Conservation (phyloP, 1,284 basidiomycete genomes). For the Cryptococcus sp. region DNA sequence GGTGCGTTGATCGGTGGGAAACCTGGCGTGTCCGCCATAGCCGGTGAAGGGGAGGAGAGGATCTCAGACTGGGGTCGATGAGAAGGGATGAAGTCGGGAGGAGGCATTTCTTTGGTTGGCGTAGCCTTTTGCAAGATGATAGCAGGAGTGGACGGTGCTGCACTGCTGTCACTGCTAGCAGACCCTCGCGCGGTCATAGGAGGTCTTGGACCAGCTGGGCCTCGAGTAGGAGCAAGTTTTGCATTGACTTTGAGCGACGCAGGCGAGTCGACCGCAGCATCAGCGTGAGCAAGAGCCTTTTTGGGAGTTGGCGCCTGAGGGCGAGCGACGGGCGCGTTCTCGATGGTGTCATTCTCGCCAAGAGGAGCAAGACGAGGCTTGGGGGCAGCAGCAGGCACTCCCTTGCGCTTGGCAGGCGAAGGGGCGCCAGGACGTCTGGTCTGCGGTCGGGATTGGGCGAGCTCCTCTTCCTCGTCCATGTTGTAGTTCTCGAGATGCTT, state of each 20-base stretch:
- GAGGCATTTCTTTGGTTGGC: constrained; percentile 45
- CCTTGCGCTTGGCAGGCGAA: constrained; percentile 41
- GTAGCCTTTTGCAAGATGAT: constrained; percentile 56
- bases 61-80: constrained; percentile 36
- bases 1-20: constrained; percentile 50
- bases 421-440: constrained; percentile 15
- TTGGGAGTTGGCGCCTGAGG: constrained; percentile 52
- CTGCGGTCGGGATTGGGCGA: constrained; percentile 28
- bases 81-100: constrained; percentile 25
- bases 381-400: constrained; percentile 14
- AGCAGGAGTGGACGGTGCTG: constrained; percentile 37
- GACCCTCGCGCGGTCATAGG: constrained; percentile 30
- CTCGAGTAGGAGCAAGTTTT: constrained; percentile 30
- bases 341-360: constrained; percentile 44
- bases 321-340: constrained; percentile 35
- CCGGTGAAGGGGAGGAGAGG: constrained; percentile 12
- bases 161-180: constrained; percentile 13
- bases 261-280: constrained; percentile 19
- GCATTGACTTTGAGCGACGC: constrained; percentile 12
- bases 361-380: constrained; percentile 34
- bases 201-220: constrained; percentile 39
- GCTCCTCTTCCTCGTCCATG: constrained; percentile 57
- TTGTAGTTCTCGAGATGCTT: constrained; percentile 67
- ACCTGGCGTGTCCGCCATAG: constrained; percentile 20
- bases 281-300: constrained; percentile 37